phyloP scores from a whole-genome alignment of 768 basidiomycete genomes.

The Mycena maculata region DNA sequence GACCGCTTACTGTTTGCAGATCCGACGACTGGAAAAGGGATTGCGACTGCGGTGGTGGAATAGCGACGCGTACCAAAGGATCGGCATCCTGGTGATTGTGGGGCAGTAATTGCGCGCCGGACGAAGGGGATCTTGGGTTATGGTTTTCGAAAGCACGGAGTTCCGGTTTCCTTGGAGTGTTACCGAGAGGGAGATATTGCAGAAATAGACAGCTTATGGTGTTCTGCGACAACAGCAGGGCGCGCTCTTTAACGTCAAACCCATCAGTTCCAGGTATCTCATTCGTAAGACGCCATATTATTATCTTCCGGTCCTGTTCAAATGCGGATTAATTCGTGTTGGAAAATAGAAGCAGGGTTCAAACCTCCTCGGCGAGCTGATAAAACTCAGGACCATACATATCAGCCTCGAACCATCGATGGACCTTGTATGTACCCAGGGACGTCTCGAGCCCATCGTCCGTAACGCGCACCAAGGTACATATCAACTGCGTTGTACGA shows the following conservation, averaged over 20 bases:
- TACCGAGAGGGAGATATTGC: neutral
- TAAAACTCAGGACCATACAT: conserved; percentile 1
- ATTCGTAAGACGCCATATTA: neutral
- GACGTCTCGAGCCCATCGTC: neutral
- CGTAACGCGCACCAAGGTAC: neutral
- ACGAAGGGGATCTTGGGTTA: too few species aligned
- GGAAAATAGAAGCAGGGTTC: neutral
- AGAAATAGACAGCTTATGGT: neutral
- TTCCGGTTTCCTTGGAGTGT: too few species aligned
- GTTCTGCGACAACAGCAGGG: neutral
- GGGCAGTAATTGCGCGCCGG: neutral
- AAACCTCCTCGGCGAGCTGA: conserved; percentile 2
- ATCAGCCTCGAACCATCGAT: conserved; percentile 1
- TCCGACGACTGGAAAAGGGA: too few species aligned
- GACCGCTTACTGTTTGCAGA: too few species aligned
- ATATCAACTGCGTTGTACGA: neutral
- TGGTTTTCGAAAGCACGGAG: too few species aligned
- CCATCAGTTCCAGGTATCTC: neutral
- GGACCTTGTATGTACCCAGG: neutral
- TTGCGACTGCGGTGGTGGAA: too few species aligned
- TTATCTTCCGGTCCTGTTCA: neutral
- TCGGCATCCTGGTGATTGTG: neutral
- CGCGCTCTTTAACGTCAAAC: neutral
- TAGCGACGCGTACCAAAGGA: too few species aligned
- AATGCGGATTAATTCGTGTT: neutral